Evolutionary conservation across 2,329 filamentous ascomycete genomes (phyloP), one percentile per base, ranked within the genome.

Genomic region (Ophiostoma himal-ulmi): DNA sequence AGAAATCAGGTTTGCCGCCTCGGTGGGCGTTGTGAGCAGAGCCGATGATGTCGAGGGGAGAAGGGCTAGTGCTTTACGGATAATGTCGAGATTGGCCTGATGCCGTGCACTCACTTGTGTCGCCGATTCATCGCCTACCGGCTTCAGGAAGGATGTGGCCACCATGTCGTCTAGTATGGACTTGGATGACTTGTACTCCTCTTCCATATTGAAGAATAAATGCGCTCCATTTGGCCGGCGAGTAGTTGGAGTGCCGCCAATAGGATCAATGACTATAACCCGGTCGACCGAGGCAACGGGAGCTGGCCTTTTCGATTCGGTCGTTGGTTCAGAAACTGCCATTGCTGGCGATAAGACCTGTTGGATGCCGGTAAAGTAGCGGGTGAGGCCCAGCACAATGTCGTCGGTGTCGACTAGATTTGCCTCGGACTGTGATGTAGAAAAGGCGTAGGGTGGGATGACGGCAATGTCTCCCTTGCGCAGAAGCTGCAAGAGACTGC

Each of bases 171-270:
- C 76, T 36, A 96, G 82, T 74, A 93, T 86, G 20, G 84, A 79
- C 72, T 87, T 83, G 67, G 96, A 89, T 36, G 85, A 81, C 1
- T 86, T 82, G 74, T 91, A 97, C 77, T 99, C 94, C 77, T 98
- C 93, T 77, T 96, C 91, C 70, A 99, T 84, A 75, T 99, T 99
- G 77, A 99, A 87, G 77, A 97, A 98, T 8, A 95, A 87, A 77
- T 95, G 91, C 1, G 91, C 86, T 68, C 84, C 86, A 79, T 90
- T 81, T 64, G 85, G 81, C 74, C 85, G 78, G 77, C 86, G 80
- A 76, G 84, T 80, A 71, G 92, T 83, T 0, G 95, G 95, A 65
- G 94, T 93, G 0, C 93, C 94, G 3, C 95, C 95, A 0, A 93
- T 81, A 0, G 92, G 89, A 78, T 99, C 95, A 7, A 99, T 84